Evolutionary conservation across 345 rosid genomes (phyloP), one percentile per base, ranked within the genome.

Genomic region (Microthlaspi erraticum): DNA sequence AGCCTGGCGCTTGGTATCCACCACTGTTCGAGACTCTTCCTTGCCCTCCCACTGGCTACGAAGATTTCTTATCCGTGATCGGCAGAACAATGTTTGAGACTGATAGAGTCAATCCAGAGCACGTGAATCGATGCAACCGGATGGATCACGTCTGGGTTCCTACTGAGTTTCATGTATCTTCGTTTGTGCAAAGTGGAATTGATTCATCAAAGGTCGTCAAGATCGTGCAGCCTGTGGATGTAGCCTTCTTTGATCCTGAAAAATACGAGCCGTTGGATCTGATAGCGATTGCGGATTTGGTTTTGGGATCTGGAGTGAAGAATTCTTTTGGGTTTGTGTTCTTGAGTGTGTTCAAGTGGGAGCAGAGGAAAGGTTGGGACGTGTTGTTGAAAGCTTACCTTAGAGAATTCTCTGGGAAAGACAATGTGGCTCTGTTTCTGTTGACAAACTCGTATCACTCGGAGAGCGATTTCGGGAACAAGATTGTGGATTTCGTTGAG

Each of bases 31-130:
- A 92, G 61, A 92, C 95, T 1, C 70, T 79, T 49, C 95, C 93
- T 60, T 92, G 97, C 71, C 95, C 95, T 13, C 96, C 90, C 2
- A 57, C 72, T 26, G 96, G 87, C 38, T 89, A 88, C 63, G 76
- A 43, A 8, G 73, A 74, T 48, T 84, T 77, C 67, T 48, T 62
- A 77, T 75, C 65, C 53, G 86, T 90, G 26, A 79, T 92, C 33
- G 93, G 98, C 23, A 83, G 98, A 77, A 92, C 96, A 20, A 90
- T 92, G 96, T 92, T 92, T 62, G 98, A 92, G 80, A 90, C 90
- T 54, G 90, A 90, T 74, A 79, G 93, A 61, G 81, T 92, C 17
- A 88, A 75, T 79, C 56, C 10, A n/a, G 80, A 79, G 50, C 96
- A 92, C 43, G 90, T 84, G 3, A 61, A 71, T 34, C 73, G 95